Evolutionary conservation across 305 asterid species (phyloP).

Genomic region (Fraxinus angustifolia): DNA sequence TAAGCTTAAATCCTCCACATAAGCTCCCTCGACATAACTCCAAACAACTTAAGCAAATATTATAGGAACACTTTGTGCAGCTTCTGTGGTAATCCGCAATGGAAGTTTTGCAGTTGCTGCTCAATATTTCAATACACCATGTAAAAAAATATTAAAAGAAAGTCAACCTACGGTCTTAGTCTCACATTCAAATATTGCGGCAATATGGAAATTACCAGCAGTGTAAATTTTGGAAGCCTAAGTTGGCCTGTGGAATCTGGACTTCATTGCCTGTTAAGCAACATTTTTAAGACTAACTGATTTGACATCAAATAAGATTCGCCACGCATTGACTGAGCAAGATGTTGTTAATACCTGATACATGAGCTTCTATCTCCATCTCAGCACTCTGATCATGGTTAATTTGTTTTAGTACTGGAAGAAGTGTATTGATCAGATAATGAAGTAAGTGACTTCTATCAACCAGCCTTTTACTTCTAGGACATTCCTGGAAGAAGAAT

Average conservation of each 20-base stretch:
- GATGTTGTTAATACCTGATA: constrained; percentile 49
- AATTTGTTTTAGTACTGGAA: constrained; percentile 71
- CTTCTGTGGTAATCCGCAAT: constrained; percentile 86
- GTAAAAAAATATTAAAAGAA: constrained; percentile 19
- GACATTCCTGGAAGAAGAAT: constrained; percentile 50
- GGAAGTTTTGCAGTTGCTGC: constrained; percentile 74
- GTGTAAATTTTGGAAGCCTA: constrained; percentile 31
- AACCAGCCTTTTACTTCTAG: constrained; percentile 50
- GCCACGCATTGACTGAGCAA: constrained; percentile 10
- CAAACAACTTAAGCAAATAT: constrained; percentile 79
- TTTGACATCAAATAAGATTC: constrained; percentile 18
- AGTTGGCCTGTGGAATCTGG: constrained; percentile 48
- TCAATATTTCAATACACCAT: constrained; percentile 30
- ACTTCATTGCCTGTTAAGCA: constrained; percentile 52
- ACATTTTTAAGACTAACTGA: constrained; percentile 17
- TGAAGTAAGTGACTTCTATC: constrained; percentile 57
- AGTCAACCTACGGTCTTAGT: constrained; percentile 16
- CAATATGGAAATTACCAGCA: constrained; percentile 56
- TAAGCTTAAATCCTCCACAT: constrained; percentile 34
- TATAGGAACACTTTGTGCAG: constrained; percentile 73
- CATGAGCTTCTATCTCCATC: constrained; percentile 66
- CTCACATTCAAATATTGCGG: constrained; percentile 12
- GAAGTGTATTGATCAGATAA: constrained; percentile 65
- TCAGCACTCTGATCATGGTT: constrained; percentile 60
- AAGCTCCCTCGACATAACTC: constrained; percentile 49